Evolutionary conservation across 106 monocot species (phyloP).

Genomic region (Dendrobium chrysotoxum): DNA sequence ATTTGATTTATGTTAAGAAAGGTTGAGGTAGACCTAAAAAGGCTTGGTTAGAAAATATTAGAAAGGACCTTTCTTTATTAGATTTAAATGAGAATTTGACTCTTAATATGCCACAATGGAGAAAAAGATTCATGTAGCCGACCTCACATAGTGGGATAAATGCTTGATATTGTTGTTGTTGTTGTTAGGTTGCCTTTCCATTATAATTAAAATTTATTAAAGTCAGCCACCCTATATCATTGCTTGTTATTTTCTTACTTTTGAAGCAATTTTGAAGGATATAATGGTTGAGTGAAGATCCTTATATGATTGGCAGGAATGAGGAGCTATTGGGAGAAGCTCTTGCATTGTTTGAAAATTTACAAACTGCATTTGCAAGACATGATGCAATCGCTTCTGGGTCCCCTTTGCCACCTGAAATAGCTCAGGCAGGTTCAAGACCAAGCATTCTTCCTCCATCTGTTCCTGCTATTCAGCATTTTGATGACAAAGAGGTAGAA

Average conservation of each 20-base stretch:
- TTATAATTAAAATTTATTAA: too few species aligned
- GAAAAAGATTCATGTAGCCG: too few species aligned
- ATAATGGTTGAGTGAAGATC: not conserved
- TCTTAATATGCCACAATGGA: too few species aligned
- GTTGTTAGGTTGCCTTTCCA: not conserved
- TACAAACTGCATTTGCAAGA: constrained; percentile 62
- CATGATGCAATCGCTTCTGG: constrained; percentile 66
- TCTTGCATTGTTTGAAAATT: constrained; percentile 67
- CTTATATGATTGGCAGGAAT: constrained; percentile 37
- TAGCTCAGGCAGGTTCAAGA: constrained; percentile 12
- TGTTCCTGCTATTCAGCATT: constrained; percentile 3
- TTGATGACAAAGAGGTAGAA: constrained; percentile 37
- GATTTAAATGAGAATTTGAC: too few species aligned
- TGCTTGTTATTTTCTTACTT: not conserved
- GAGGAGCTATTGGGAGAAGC: constrained; percentile 69
- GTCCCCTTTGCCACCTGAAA: constrained; percentile 40
- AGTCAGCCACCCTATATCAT: too few species aligned
- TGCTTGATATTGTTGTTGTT: too few species aligned
- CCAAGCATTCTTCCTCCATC: constrained; percentile 14
- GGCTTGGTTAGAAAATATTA: too few species aligned
- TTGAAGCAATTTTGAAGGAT: not conserved
- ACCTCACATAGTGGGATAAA: too few species aligned
- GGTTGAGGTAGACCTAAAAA: too few species aligned
- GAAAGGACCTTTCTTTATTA: too few species aligned
- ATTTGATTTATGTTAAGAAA: too few species aligned